phyloP scores from a whole-genome alignment of 140 eudicot species.

The Erigeron philadelphicus region DNA sequence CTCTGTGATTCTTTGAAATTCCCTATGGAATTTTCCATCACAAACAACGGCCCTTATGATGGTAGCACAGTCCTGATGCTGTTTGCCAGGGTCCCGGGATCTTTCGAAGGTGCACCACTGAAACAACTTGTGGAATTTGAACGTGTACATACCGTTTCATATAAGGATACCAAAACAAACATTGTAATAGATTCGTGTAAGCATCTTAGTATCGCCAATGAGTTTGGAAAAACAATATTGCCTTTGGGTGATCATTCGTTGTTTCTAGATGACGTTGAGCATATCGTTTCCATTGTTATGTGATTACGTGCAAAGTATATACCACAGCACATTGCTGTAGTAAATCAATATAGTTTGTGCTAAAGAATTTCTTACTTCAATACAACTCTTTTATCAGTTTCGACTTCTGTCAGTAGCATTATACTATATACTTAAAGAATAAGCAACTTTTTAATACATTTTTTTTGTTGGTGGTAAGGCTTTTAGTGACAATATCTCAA shows the following conservation, averaged over 20 bases:
- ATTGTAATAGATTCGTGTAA: constrained; percentile 61
- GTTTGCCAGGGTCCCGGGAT: constrained; percentile 33
- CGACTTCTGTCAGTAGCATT: not conserved
- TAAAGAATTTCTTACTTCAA: not conserved
- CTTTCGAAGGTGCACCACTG: constrained; percentile 49
- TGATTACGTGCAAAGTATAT: constrained; percentile 26
- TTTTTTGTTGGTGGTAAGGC: not conserved
- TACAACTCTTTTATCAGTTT: not conserved
- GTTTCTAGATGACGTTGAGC: constrained; percentile 47
- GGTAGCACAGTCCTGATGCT: constrained; percentile 70
- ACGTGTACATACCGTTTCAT: constrained; percentile 41
- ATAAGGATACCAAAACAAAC: constrained; percentile 31
- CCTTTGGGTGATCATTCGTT: constrained; percentile 66
- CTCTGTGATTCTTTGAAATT: constrained; percentile 63
- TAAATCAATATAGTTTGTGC: not conserved
- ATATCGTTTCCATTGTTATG: constrained; percentile 44
- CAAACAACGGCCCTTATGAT: constrained; percentile 54
- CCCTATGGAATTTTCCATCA: constrained; percentile 42
- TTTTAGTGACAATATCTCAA: not conserved
- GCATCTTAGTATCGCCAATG: constrained; percentile 62
- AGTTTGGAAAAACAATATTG: constrained; percentile 56
- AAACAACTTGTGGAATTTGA: constrained; percentile 74
- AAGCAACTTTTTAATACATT: not conserved
- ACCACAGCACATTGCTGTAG: constrained; percentile 21
- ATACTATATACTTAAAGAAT: not conserved